These are phyloP conservation scores for Miscanthus sacchariflorus DNA, from an alignment of 202 grass and related monocot genomes.

Conservation along the genomic window DNA sequence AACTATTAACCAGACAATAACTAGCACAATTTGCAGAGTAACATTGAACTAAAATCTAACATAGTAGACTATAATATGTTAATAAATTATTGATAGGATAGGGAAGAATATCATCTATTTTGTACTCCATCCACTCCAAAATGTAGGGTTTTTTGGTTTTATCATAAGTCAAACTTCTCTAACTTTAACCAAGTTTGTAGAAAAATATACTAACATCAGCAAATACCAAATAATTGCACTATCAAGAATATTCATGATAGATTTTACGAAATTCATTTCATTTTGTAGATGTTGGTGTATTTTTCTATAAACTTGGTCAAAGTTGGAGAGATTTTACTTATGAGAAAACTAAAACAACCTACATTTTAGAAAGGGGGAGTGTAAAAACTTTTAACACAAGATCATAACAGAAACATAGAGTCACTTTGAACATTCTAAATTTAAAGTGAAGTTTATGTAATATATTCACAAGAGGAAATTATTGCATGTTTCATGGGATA, in stretches of 20 bases:
- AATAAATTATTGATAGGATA: background rate
- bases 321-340: background rate
- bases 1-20: conserved; percentile 24
- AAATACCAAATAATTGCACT: background rate
- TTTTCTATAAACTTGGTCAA: background rate
- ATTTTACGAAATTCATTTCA: background rate
- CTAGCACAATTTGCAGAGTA: background rate
- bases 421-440: conserved; percentile 13
- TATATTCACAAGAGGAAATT: conserved; percentile 25
- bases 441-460: conserved; percentile 16
- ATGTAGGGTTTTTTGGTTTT: background rate
- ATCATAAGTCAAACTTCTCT: background rate
- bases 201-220: background rate
- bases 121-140: background rate
- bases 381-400: background rate
- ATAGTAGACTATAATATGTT: conserved; percentile 5
- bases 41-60: conserved; percentile 9
- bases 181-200: background rate
- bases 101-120: background rate
- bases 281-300: background rate
- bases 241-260: background rate
- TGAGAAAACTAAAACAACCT: background rate
- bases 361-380: background rate
- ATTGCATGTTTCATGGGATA: conserved; percentile 34
- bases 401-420: background rate